Percentiles rank a stretch among this genome's conserved stretches.
These are phyloP conservation scores for Poa annua DNA, from an alignment of 176 grass and related monocot species.

Conservation along the genomic window DNA sequence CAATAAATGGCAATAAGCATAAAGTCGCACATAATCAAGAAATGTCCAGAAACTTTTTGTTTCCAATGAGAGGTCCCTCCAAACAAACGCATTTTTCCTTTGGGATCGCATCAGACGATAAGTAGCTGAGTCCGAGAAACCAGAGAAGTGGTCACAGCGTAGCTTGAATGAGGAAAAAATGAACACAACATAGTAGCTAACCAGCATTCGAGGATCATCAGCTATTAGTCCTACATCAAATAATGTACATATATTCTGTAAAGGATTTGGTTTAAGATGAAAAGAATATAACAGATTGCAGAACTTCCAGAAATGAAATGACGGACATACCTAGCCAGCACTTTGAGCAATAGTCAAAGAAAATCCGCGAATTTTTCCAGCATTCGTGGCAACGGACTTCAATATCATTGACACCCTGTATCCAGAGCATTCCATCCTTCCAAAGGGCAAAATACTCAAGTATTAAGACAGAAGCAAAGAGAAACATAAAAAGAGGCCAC, in stretches of 20 bases:
- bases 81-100: conserved; percentile 81
- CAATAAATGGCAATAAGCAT: conserved; percentile 93
- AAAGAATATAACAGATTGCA: conserved; percentile 35
- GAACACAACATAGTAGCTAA: conserved; percentile 95
- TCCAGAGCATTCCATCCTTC: conserved; percentile 70
- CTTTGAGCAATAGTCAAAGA: conserved; percentile 78
- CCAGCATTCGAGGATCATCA: conserved; percentile 90
- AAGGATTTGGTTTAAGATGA: conserved; percentile 24
- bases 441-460: conserved; percentile 91
- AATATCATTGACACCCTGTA: conserved; percentile 46
- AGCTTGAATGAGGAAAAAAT: conserved; percentile 94
- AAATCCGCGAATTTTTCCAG: conserved; percentile 76
- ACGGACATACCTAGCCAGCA: conserved; percentile 88
- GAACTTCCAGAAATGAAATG: conserved; percentile 8
- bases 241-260: conserved; percentile 32
- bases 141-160: conserved; percentile 72
- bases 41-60: conserved; percentile 99
- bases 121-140: conserved; percentile 90
- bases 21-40: conserved; percentile 90
- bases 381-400: conserved; percentile 81
- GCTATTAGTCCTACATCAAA: conserved; percentile 72
- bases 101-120: conserved; percentile 77
- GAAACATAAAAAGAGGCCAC: conserved; percentile 89
- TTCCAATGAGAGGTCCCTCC: conserved; percentile 98
- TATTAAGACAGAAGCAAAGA: conserved; percentile 82